These are phyloP conservation scores for Gilbertella persicaria DNA, from an alignment of 371 early-diverging fungal genomes.

Conservation along the genomic window DNA sequence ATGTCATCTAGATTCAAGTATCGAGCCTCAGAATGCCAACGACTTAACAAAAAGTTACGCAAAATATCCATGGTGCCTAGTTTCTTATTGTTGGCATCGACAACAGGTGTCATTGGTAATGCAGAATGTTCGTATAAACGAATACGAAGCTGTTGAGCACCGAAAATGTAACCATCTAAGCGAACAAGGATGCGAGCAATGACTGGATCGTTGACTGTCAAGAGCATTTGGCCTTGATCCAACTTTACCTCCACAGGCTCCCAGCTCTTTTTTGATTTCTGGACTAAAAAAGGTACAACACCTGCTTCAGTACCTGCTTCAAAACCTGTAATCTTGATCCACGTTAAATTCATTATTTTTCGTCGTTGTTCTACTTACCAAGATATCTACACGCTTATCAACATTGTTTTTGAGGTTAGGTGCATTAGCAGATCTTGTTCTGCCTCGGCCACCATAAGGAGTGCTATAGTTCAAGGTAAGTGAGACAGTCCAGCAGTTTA, in stretches of 20 bases:
- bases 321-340: conserved; percentile 34
- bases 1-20: conserved; percentile 57
- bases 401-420: conserved; percentile 5
- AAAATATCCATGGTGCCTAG: conserved; percentile 41
- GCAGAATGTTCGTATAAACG: conserved; percentile 20
- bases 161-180: conserved; percentile 49
- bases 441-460: conserved; percentile 36
- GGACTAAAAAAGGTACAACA: conserved; percentile 37
- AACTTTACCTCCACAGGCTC: conserved; percentile 37
- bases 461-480: conserved; percentile 20
- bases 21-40: conserved; percentile 45
- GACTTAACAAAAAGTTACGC: conserved; percentile 45
- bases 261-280: conserved; percentile 47
- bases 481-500: not conserved
- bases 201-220: conserved; percentile 36
- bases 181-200: conserved; percentile 40
- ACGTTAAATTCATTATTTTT: not conserved
- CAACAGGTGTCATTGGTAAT: conserved; percentile 13
- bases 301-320: conserved; percentile 36
- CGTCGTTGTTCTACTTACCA: conserved; percentile 20
- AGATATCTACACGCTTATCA: conserved; percentile 30
- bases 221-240: conserved; percentile 32
- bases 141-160: conserved; percentile 33
- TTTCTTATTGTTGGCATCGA: conserved; percentile 21
- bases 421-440: conserved; percentile 8